A percentile compares a stretch with the other conserved stretches of the same genome.
Conservation (phyloP, 2,329 filamentous ascomycete species). For the Venturia aucupariae region DNA sequence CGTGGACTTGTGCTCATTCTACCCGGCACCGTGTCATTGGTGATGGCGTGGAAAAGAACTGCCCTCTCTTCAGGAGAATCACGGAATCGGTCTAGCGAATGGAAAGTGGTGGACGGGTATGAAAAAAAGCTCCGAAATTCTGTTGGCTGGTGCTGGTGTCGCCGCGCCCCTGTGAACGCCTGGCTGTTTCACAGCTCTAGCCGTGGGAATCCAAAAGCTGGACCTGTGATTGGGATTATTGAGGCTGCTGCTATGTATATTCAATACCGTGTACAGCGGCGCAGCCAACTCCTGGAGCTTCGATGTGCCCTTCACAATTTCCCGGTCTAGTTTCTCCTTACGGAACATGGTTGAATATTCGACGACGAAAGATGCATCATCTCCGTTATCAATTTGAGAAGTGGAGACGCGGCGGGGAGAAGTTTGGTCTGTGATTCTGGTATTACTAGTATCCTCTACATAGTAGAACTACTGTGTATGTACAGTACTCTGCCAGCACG, state of each 20-base stretch:
- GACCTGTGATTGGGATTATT: background rate
- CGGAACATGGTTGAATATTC: too few species aligned
- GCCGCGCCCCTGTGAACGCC: background rate
- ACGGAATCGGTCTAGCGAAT: background rate
- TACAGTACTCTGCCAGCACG: too few species aligned
- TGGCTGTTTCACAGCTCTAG: background rate
- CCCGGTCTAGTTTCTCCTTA: too few species aligned
- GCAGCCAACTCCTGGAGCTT: too few species aligned
- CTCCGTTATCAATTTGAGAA: too few species aligned
- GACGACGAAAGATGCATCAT: too few species aligned
- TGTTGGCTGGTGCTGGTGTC: constrained; percentile 2
- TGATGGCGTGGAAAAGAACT: background rate
- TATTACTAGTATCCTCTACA: too few species aligned
- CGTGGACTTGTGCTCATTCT: background rate
- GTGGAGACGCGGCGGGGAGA: too few species aligned
- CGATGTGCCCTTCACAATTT: too few species aligned
- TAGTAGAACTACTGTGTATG: too few species aligned
- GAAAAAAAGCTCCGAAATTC: background rate
- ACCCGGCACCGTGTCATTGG: background rate
- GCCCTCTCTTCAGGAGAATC: background rate
- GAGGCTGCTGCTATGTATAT: background rate
- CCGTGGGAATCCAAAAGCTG: background rate
- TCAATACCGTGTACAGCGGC: too few species aligned
- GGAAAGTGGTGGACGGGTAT: background rate
- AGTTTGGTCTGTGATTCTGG: background rate